Evolutionary conservation across 495 filamentous ascomycete species (phyloP).

Genomic region (Penicillium malachiteum): DNA sequence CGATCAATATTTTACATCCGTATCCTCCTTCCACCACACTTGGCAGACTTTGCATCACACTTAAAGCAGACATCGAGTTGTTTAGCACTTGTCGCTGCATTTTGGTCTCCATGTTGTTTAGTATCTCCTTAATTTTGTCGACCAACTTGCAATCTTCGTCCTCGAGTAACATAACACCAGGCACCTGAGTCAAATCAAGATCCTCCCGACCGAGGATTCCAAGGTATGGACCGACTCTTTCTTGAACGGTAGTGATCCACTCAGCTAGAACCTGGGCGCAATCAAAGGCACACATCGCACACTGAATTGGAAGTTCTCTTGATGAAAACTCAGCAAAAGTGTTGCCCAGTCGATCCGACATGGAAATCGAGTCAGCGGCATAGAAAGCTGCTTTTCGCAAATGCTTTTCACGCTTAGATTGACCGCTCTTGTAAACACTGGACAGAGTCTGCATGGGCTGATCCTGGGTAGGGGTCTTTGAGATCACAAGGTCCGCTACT

Average conservation of each 20-base stretch:
- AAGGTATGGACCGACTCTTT: constrained; percentile 84
- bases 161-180: constrained; percentile 85
- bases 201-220: constrained; percentile 83
- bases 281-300: constrained; percentile 90
- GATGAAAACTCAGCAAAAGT: constrained; percentile 85
- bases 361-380: constrained; percentile 86
- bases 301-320: constrained; percentile 88
- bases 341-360: constrained; percentile 83
- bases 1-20: constrained; percentile 80
- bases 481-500: constrained; percentile 44
- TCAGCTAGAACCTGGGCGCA: constrained; percentile 97
- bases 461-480: constrained; percentile 41
- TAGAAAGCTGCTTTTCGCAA: constrained; percentile 93
- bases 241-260: constrained; percentile 93
- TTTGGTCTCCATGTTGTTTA: constrained; percentile 77
- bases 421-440: constrained; percentile 34
- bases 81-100: constrained; percentile 58
- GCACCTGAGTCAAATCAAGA: constrained; percentile 72
- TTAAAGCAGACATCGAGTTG: constrained; percentile 49
- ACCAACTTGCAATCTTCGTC: constrained; percentile 90
- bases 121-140: constrained; percentile 77
- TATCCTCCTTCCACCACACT: constrained; percentile 68
- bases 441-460: constrained; percentile 35
- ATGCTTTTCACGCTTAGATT: constrained; percentile 76
- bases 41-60: constrained; percentile 52